Evolutionary conservation across 2,329 filamentous ascomycete species (phyloP).

Genomic region (Ceratocystis lukuohia): DNA sequence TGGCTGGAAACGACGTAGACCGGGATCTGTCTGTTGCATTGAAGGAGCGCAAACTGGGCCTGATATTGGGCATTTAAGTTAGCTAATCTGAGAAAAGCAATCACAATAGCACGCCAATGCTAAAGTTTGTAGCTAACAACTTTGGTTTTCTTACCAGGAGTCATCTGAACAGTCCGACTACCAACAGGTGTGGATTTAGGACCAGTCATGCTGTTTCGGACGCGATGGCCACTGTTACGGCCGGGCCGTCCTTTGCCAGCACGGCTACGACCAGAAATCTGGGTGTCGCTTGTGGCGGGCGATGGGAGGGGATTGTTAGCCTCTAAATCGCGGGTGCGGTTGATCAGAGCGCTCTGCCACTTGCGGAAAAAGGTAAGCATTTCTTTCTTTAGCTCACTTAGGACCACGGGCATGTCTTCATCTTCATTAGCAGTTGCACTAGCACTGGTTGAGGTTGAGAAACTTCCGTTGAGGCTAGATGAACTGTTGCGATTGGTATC

Average conservation of each 20-base stretch:
- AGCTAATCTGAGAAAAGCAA: neutral
- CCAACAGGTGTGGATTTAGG: conserved; percentile 8
- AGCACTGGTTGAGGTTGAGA: neutral
- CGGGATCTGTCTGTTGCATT: conserved; percentile 32
- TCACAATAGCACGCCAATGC: too few relatives aligned
- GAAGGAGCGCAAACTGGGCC: conserved; percentile 31
- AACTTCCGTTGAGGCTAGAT: conserved; percentile 8
- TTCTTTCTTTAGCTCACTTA: conserved; percentile 55
- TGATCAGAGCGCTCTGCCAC: conserved; percentile 61
- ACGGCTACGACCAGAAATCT: conserved; percentile 27
- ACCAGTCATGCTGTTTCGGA: conserved; percentile 18
- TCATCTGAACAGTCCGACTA: conserved; percentile 11
- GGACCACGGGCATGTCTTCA: conserved; percentile 30
- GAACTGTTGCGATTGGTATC: conserved; percentile 22
- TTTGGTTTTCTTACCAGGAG: neutral
- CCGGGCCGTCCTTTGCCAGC: conserved; percentile 22
- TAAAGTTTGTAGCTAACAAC: neutral
- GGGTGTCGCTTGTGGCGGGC: neutral
- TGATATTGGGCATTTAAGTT: conserved; percentile 17
- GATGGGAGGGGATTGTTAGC: conserved; percentile 7
- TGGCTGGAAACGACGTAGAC: conserved; percentile 41
- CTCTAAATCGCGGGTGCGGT: conserved; percentile 53
- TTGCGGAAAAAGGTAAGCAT: conserved; percentile 60
- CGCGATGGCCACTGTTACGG: conserved; percentile 21
- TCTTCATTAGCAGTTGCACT: conserved; percentile 21